Base-by-base conservation (phyloP, 2,329 filamentous ascomycete species). In the Shiraia bambusicola region DNA sequence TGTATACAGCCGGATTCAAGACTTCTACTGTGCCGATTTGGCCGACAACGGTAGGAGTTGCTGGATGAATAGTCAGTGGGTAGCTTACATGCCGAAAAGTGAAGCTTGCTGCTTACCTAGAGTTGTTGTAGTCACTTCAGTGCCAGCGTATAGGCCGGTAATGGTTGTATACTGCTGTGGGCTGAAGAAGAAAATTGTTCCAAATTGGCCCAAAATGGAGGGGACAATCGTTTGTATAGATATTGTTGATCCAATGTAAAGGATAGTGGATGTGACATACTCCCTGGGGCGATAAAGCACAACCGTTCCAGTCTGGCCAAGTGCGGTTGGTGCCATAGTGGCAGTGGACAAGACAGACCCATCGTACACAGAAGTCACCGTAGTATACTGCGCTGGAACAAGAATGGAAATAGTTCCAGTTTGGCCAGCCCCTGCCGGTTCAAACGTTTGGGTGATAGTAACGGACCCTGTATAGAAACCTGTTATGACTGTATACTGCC, bases 1-100 rank as follows among this genome's bases (percentile, higher is more conserved):
- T 40, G 30, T 17, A 40, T 6, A 15, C 9, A 6, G 9, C 16
- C 14, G 36, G 30, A 6, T 19, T 7, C 2, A 32, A 24, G 3
- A 38, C 36, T 3, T 31, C 8, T n/a, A 39, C 27, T 3, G 37
- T 39, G 5, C 37, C 37, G 14, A n/a, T 39, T 16, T 39, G 37
- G 11, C 29, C 28, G 6, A 25, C 16, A 4, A 8, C 30, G 10
- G 13, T 40, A 29, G 37, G 37, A 11, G 14, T 27, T 2, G 26
- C 30, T 12, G 8, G 19, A 22, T 8, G 8, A 5, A 22, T 5
- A 5, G 8, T 22, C 8, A 22, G 19, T 5, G 8, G 4, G 19
- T 22, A 8, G 8, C 4, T 22, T 22, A n/a, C 19, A 22, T 22
- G n/a, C n/a, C n/a, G n/a, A n/a, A n/a, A n/a, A n/a, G n/a, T 22